Percentiles rank a stretch among this genome's conserved stretches.
Evolutionary conservation across 176 grass and related monocot species (phyloP).

Genomic region (sorghum (Sorghum bicolor)): Sorghum_bicolor_NCBIv3 NC_012879.2:167501-168000

Average conservation of each 20-base stretch:
- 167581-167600: background rate
- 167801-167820: slow-evolving; percentile 7
- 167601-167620: slow-evolving; percentile 13
- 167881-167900: background rate
- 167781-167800: background rate
- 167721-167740: background rate
- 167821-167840: background rate
- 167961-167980: background rate
- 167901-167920: background rate
- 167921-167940: slow-evolving; percentile 7
- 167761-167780: background rate
- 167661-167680: background rate
- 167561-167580: background rate
- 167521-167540: slow-evolving; percentile 70
- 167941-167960: slow-evolving; percentile 5
- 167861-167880: background rate
- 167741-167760: slow-evolving; percentile 27
- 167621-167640: background rate
- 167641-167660: background rate
- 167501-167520: slow-evolving; percentile 67
- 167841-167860: background rate
- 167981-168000: background rate
- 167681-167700: background rate
- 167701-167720: background rate
- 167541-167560: slow-evolving; percentile 84